Base-by-base conservation (phyloP, 441 rosid genomes). In the Croton laevigatus region DNA sequence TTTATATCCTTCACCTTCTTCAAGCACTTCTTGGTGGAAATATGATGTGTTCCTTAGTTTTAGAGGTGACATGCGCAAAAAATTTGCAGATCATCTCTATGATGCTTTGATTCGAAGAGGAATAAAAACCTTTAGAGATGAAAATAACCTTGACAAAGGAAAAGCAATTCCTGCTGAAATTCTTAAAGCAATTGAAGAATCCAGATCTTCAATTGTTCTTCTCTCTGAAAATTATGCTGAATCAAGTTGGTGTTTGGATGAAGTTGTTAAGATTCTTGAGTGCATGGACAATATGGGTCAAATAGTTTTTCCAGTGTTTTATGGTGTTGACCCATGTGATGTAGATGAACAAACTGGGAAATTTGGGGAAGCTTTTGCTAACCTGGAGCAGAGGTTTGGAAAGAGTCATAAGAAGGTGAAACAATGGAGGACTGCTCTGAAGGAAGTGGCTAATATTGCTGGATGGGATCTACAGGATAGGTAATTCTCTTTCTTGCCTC, bases 191-290 rank as follows among this genome's bases (percentile, higher is more conserved):
- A 65, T 48, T 0, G 27, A 48, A 17, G 44, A 48, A 23, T 65
- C 68, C 16, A 65, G 8, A 42, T 17, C 48, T 22, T 14, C 68
- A 8, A 8, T 65, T 5, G 1, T 66, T 1, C 19, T 66, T 36
- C 52, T 66, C 17, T 66, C 60, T 0, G 7, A 66, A 0, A 3
- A 66, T n/a, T 34, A 51, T 27, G 32, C 12, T 11, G 55, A 48
- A 52, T 52, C 55, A n/a, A 52, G 3, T 22, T 52, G 1, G 57
- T 52, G 27, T 23, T 14, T 54, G 10, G 77, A 74, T n/a, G 5
- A 17, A 34, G 69, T 68, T 0, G 59, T 0, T 17, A 68, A 66
- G 22, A 67, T 74, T n/a, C 59, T 74, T 54, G 65, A 74, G 23
- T 69, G 58, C 52, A 68, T 9, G 69, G 32, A 54, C 11, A 8